These are phyloP conservation scores for Jamesozyma hellenica DNA, from an alignment of 805 yeast genomes.

Conservation along the genomic window DNA sequence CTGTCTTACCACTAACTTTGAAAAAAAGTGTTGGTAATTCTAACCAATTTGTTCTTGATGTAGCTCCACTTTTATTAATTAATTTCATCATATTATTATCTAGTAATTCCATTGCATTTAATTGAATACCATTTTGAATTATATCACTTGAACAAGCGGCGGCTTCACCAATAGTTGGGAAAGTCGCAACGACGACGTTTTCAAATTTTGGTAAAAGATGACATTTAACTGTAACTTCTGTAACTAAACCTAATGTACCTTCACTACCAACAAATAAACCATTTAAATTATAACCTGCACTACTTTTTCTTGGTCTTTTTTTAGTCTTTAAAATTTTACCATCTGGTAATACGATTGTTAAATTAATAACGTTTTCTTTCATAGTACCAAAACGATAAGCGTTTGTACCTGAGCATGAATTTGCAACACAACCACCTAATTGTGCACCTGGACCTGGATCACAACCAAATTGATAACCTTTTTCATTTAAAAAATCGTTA, in stretches of 20 bases:
- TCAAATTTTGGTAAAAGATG: constrained; percentile 58
- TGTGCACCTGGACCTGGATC: constrained; percentile 77
- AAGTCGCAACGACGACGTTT: constrained; percentile 58
- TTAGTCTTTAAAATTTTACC: constrained; percentile 69
- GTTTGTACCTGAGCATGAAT: constrained; percentile 73
- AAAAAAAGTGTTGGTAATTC: constrained; percentile 55
- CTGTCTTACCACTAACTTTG: constrained; percentile 49
- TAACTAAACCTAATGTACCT: constrained; percentile 70
- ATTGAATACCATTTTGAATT: constrained; percentile 50
- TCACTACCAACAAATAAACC: constrained; percentile 70
- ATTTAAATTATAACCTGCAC: constrained; percentile 73
- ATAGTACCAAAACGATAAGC: constrained; percentile 74
- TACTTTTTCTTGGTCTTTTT: constrained; percentile 65
- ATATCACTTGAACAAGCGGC: constrained; percentile 57
- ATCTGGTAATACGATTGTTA: constrained; percentile 72
- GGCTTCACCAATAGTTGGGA: constrained; percentile 60
- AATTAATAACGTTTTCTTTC: constrained; percentile 57
- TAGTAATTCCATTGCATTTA: constrained; percentile 67
- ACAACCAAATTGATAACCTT: constrained; percentile 57
- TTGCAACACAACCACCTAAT: constrained; percentile 70
- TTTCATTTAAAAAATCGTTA: constrained; percentile 39
- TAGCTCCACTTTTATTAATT: constrained; percentile 46
- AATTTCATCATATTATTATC: constrained; percentile 65
- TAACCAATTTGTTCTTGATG: constrained; percentile 40
- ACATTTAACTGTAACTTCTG: constrained; percentile 64